Evolutionary conservation across 1,139 yeast species (phyloP).

Genomic region (Saccharomycopsis crataegensis): DNA sequence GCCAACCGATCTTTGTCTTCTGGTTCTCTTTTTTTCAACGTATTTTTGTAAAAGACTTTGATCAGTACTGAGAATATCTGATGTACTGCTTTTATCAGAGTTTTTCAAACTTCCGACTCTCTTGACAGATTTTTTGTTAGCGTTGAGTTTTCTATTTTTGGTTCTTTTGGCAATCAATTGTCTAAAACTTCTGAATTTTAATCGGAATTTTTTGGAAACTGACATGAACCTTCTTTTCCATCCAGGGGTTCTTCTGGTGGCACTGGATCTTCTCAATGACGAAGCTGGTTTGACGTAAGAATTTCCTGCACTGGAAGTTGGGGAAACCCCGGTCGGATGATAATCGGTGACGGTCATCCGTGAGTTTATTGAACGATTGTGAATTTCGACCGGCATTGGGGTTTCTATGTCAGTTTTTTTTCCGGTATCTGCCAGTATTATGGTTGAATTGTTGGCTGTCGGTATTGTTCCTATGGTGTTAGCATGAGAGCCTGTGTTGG

Average conservation of each 20-base stretch:
- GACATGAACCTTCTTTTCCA: constrained; percentile 1
- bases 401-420: not conserved
- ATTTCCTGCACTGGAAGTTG: not conserved
- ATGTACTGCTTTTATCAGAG: not conserved
- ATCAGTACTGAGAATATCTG: constrained; percentile 1
- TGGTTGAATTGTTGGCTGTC: not conserved
- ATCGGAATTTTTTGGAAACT: not conserved
- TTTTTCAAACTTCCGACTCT: not conserved
- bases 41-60: constrained; percentile 7
- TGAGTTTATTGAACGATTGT: not conserved
- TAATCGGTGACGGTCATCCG: not conserved
- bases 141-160: too few relatives aligned
- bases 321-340: not conserved
- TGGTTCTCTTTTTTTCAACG: constrained; percentile 11
- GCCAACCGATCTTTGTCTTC: not conserved
- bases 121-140: not conserved
- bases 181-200: constrained; percentile 8
- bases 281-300: not conserved
- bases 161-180: not conserved
- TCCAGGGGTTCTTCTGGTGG: not conserved
- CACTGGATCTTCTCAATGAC: constrained; percentile 6
- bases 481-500: not conserved
- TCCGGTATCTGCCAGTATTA: not conserved
- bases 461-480: not conserved
- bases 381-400: not conserved